Percentiles rank a stretch among this genome's conserved stretches.
phyloP scores from a whole-genome alignment of 164 flowering plant species.

The Dillenia suffruticosa region DNA sequence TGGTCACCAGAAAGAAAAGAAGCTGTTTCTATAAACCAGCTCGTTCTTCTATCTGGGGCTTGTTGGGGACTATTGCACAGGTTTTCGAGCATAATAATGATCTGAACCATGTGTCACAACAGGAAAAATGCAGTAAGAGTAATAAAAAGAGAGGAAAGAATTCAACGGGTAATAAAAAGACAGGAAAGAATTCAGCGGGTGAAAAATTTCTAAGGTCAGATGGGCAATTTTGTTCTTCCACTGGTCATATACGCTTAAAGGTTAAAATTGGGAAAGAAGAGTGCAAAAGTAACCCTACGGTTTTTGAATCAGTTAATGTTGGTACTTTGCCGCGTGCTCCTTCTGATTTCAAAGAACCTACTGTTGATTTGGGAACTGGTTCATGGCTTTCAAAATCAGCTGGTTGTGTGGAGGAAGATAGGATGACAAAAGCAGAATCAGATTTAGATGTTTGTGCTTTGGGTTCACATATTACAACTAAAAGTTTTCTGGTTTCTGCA shows the following conservation, averaged over 20 bases:
- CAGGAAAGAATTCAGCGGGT: constrained; percentile 18
- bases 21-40: constrained; percentile 46
- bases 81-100: constrained; percentile 25
- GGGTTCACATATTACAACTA: constrained; percentile 19
- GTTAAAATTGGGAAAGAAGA: constrained; percentile 39
- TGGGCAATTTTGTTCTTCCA: constrained; percentile 20
- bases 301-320: constrained; percentile 6
- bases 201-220: constrained; percentile 19
- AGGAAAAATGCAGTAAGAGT: constrained; percentile 16
- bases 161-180: constrained; percentile 12
- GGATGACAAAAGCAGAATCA: constrained; percentile 8
- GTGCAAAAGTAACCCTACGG: constrained; percentile 13
- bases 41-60: constrained; percentile 66
- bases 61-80: constrained; percentile 24
- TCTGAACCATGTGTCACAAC: constrained; percentile 15
- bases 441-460: constrained; percentile 14
- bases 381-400: constrained; percentile 11
- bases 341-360: background rate
- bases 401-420: constrained; percentile 12
- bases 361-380: background rate
- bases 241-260: constrained; percentile 38
- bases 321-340: constrained; percentile 10
- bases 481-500: constrained; percentile 22
- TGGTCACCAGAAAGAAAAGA: constrained; percentile 45
- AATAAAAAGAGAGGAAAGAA: constrained; percentile 23